These are phyloP conservation scores for Hortaea sp. DNA, from an alignment of 2,329 filamentous ascomycete species.

Conservation along the genomic window DNA sequence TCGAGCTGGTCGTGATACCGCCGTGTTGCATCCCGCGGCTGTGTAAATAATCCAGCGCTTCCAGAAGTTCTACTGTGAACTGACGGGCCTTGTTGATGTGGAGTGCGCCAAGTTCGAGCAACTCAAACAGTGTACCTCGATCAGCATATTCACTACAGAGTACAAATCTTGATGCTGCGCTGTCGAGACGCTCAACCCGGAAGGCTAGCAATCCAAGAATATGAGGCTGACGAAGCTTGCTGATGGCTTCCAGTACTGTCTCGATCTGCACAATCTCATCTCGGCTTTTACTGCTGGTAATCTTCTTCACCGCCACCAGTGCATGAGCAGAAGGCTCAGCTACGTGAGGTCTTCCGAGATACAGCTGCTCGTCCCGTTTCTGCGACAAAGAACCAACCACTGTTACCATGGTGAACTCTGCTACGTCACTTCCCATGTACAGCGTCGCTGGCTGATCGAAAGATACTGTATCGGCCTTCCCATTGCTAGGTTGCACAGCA, in stretches of 20 bases:
- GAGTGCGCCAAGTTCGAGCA: conserved; percentile 64
- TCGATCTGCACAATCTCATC: conserved; percentile 21
- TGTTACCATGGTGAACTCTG: conserved; percentile 16
- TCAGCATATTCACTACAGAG: conserved; percentile 20
- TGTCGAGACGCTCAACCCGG: conserved; percentile 30
- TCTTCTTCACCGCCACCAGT: conserved; percentile 20
- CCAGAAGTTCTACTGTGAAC: conserved; percentile 86
- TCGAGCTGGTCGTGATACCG: conserved; percentile 11
- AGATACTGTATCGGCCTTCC: conserved; percentile 9
- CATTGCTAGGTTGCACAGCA: neutral
- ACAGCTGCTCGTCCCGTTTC: conserved; percentile 7
- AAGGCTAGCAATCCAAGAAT: conserved; percentile 65
- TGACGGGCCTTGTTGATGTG: conserved; percentile 67
- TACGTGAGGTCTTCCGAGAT: conserved; percentile 13
- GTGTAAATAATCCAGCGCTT: conserved; percentile 80
- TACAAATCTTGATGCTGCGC: conserved; percentile 12
- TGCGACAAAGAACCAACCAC: conserved; percentile 11
- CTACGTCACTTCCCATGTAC: conserved; percentile 9
- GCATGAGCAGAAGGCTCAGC: conserved; percentile 4
- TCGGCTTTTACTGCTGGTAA: conserved; percentile 12
- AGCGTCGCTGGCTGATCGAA: conserved; percentile 21
- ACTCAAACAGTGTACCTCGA: conserved; percentile 64
- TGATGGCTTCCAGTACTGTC: conserved; percentile 55
- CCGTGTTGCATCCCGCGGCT: conserved; percentile 68
- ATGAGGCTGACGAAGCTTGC: conserved; percentile 64